Base-by-base conservation (phyloP, 2,329 filamentous ascomycete genomes). In the Fusarium anthophilum region DNA sequence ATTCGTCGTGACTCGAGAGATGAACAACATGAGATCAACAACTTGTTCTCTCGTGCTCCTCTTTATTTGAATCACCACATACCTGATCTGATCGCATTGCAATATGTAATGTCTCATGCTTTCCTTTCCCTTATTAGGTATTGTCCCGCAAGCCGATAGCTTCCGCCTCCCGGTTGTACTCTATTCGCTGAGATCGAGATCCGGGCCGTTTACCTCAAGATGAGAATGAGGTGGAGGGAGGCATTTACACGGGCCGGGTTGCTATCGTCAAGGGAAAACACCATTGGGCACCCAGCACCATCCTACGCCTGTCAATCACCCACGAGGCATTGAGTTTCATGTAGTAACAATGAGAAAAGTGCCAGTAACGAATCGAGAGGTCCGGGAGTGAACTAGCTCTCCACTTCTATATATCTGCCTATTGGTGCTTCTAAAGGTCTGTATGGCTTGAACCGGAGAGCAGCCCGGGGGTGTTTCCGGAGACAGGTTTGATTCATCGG, bases 401-500 rank as follows among this genome's bases (percentile, higher is more conserved):
- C 74, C 74, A 74, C 74, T 70, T 54, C 47, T 44, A 51, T 71
- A 50, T 67, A 47, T 67, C 53, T 50, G 62, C 47, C 48, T 57
- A 54, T 50, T 69, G 63, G 53, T 44, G 51, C 43, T 66, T 67
- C 50, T 57, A 48, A 54, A 70, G 30, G 50, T 65, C 56, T 53
- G 47, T 57, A 61, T 48, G 50, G 59, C 47, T 72, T 59, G 53
- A 59, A 63, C 72, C 67, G 75, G 73, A 63, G 72, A 47, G 41
- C 56, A 63, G 62, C 45, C 76, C 70, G 72, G 76, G 69, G 70
- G 58, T 70, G 72, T 68, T 66, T 50, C 69, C 76, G 76, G 75
- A 47, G 60, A 56, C 50, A 56, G 64, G 43, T 54, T 73, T 61
- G 60, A 66, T 75, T 60, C 54, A 61, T 75, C 69, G 64, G 72